Conservation (phyloP, 352 stramenopile species). For the Globisporangium yorkense region DNA sequence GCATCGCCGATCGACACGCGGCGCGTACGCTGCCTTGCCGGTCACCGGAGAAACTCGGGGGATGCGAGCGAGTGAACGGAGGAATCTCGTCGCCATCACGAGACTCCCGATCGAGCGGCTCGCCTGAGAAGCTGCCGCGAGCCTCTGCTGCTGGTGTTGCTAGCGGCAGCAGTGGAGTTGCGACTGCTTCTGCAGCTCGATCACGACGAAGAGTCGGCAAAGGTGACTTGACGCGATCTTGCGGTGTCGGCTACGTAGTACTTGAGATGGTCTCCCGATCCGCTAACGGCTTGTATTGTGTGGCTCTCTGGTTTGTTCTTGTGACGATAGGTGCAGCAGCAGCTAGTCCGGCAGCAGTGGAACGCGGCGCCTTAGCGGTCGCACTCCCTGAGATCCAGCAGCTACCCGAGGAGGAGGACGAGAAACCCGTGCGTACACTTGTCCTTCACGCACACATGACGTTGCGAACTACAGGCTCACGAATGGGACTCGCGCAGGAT, state of each 20-base stretch:
- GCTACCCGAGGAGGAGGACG: constrained; percentile 3
- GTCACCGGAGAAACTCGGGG: constrained; percentile 19
- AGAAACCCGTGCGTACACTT: constrained; percentile 1
- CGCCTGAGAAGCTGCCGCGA: constrained; percentile 5
- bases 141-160: background rate
- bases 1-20: constrained; percentile 39
- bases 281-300: no score
- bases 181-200: background rate
- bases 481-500: constrained; percentile 15
- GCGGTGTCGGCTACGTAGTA: background rate
- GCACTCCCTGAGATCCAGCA: constrained; percentile 5
- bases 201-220: constrained; percentile 1
- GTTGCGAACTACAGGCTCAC: background rate
- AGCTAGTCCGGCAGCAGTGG: no score
- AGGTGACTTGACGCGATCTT: no score
- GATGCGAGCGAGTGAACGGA: background rate
- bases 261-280: no score
- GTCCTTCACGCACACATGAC: background rate
- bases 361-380: background rate
- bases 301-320: no score
- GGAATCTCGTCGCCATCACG: background rate
- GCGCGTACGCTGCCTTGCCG: constrained; percentile 33
- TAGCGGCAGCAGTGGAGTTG: background rate
- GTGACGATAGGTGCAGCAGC: no score
- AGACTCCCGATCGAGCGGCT: constrained; percentile 4